A percentile compares a stretch with the other conserved stretches of the same genome.
Conservation (phyloP, 2,329 filamentous ascomycete genomes). For the Aspergillus ustus region DNA sequence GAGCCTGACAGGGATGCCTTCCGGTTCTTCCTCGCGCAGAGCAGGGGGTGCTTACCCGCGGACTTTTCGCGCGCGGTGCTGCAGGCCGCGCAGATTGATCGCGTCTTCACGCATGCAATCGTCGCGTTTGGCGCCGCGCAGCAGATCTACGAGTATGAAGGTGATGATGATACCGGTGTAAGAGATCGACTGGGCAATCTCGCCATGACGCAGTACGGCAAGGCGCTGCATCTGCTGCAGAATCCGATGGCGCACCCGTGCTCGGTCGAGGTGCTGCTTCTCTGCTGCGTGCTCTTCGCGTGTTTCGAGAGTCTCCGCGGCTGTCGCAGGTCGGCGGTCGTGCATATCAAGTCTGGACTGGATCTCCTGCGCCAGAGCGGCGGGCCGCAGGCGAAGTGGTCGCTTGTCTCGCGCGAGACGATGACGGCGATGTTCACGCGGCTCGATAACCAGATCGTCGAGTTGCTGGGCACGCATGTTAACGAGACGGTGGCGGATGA, state of each 20-base stretch:
- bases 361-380: not conserved
- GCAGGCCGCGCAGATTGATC: not conserved
- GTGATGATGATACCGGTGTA: too few relatives aligned
- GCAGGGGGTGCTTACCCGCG: not conserved
- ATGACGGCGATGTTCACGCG: not conserved
- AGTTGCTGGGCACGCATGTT: not conserved
- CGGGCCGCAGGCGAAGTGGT: not conserved
- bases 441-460: not conserved
- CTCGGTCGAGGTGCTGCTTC: not conserved
- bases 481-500: not conserved
- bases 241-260: not conserved
- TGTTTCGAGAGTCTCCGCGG: constrained; percentile 8
- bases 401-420: not conserved
- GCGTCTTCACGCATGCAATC: not conserved
- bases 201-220: not conserved
- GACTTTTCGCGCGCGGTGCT: not conserved
- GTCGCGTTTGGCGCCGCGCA: not conserved
- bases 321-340: constrained; percentile 4
- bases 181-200: not conserved
- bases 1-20: not conserved
- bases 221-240: not conserved
- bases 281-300: constrained; percentile 1
- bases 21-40: not conserved
- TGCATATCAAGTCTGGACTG: constrained; percentile 10
- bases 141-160: not conserved